phyloP scores from a whole-genome alignment of 345 rosid genomes.

The Carallia brachiata region DNA sequence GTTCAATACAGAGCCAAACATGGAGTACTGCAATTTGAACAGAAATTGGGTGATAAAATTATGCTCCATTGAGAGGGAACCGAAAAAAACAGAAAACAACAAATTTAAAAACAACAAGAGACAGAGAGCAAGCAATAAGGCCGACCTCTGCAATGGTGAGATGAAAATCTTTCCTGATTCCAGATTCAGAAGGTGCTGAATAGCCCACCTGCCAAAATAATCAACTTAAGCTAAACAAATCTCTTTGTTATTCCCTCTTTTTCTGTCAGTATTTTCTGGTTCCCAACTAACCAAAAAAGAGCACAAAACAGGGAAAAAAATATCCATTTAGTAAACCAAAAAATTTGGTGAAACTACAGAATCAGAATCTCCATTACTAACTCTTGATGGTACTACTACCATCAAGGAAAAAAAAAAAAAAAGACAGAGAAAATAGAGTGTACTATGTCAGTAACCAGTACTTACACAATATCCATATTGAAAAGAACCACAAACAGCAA shows the following conservation, averaged over 20 bases:
- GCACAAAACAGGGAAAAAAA: too few species aligned
- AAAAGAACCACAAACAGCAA: slow-evolving; percentile 54
- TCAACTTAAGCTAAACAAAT: background rate
- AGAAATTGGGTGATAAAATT: too few species aligned
- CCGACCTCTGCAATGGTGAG: slow-evolving; percentile 40
- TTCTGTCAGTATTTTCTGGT: background rate
- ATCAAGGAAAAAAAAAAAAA: too few species aligned
- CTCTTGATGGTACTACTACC: too few species aligned
- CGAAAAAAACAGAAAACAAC: too few species aligned
- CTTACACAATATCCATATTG: slow-evolving; percentile 57
- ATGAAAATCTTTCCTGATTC: slow-evolving; percentile 41
- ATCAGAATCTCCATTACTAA: too few species aligned
- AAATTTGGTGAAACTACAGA: too few species aligned
- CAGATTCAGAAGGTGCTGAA: slow-evolving; percentile 46
- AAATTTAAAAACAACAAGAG: background rate
- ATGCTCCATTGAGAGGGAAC: too few species aligned
- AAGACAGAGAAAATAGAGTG: too few species aligned
- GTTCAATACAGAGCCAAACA: slow-evolving; percentile 79
- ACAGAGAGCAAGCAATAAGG: too few species aligned
- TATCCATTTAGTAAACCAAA: too few species aligned
- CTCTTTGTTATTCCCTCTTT: background rate
- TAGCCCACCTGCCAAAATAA: slow-evolving; percentile 38
- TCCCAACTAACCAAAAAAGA: background rate
- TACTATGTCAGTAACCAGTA: too few species aligned
- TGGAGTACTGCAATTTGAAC: slow-evolving; percentile 51